Conservation (phyloP, 768 basidiomycete genomes). For the Suillus alpinus region DNA sequence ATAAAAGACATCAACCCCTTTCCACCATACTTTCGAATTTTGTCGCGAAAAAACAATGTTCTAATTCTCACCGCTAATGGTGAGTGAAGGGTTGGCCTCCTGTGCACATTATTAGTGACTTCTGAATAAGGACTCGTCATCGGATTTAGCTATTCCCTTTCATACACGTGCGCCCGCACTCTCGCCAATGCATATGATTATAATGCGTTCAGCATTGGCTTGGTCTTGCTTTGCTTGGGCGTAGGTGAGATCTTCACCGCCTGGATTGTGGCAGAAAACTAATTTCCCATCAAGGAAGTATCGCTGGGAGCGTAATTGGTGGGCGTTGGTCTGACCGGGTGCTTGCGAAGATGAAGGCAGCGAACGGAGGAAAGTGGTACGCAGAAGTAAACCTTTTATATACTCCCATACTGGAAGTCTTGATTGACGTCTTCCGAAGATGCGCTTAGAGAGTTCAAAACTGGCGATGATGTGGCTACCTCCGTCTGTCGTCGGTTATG, state of each 20-base stretch:
- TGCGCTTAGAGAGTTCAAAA: slow-evolving; percentile 66
- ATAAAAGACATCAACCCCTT: slow-evolving; percentile 73
- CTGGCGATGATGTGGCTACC: slow-evolving; percentile 55
- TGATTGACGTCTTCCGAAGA: slow-evolving; percentile 37
- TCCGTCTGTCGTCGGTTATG: slow-evolving; percentile 62
- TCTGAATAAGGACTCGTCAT: slow-evolving; percentile 56
- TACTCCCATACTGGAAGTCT: neutral
- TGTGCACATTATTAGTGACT: slow-evolving; percentile 9
- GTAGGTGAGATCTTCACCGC: slow-evolving; percentile 40
- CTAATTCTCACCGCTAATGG: slow-evolving; percentile 45
- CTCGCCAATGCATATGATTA: slow-evolving; percentile 63
- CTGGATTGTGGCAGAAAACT: neutral
- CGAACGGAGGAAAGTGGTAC: slow-evolving; percentile 46
- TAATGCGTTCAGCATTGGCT: slow-evolving; percentile 65
- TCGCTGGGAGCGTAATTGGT: slow-evolving; percentile 53
- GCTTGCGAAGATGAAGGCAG: slow-evolving; percentile 37
- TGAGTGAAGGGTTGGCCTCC: slow-evolving; percentile 4
- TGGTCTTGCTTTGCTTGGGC: slow-evolving; percentile 76
- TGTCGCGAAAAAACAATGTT: slow-evolving; percentile 66
- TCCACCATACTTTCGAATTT: slow-evolving; percentile 53
- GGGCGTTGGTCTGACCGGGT: slow-evolving; percentile 57
- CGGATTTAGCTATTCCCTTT: slow-evolving; percentile 65
- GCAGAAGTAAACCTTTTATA: slow-evolving; percentile 62
- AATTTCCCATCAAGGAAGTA: slow-evolving; percentile 34
- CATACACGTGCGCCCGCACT: slow-evolving; percentile 74